These are phyloP conservation scores for Favolaschia claudopus DNA, from an alignment of 768 basidiomycete genomes.

Conservation along the genomic window DNA sequence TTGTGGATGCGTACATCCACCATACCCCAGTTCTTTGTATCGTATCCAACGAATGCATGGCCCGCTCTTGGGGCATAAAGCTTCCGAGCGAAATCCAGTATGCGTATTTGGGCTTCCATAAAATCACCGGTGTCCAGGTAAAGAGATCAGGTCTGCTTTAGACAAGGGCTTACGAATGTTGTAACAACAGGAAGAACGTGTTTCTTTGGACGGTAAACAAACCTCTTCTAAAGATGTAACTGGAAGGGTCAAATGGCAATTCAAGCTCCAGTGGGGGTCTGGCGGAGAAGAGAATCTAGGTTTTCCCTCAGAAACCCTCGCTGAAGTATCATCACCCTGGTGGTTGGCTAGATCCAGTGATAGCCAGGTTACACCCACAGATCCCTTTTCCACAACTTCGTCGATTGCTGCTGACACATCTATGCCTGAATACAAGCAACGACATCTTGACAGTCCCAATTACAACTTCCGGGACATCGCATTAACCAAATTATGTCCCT, in stretches of 20 bases:
- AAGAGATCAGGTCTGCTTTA: conserved; percentile 8
- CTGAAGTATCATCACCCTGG: conserved; percentile 35
- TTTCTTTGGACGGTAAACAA: not conserved
- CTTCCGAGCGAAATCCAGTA: conserved; percentile 48
- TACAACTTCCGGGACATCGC: conserved; percentile 26
- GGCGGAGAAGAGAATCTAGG: conserved; percentile 54
- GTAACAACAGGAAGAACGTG: conserved; percentile 30
- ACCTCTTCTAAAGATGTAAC: conserved; percentile 13
- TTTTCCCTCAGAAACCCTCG: conserved; percentile 14
- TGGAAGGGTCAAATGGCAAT: conserved; percentile 52
- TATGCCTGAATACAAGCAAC: conserved; percentile 34
- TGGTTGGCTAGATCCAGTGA: conserved; percentile 9
- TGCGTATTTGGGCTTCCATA: conserved; percentile 56
- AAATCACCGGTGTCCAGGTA: conserved; percentile 49
- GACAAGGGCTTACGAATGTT: not conserved
- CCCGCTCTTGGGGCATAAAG: conserved; percentile 37
- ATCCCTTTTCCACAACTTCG: conserved; percentile 32
- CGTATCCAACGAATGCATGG: conserved; percentile 39
- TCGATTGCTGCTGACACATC: conserved; percentile 27
- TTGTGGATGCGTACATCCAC: conserved; percentile 49
- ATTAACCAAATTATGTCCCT: conserved; percentile 9
- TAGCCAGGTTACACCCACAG: not conserved
- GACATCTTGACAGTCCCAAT: conserved; percentile 31
- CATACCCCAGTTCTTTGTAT: conserved; percentile 51
- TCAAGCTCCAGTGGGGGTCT: conserved; percentile 55